Conservation (phyloP, 1,284 basidiomycete genomes). For the Pseudozyma tsukubaensis region DNA sequence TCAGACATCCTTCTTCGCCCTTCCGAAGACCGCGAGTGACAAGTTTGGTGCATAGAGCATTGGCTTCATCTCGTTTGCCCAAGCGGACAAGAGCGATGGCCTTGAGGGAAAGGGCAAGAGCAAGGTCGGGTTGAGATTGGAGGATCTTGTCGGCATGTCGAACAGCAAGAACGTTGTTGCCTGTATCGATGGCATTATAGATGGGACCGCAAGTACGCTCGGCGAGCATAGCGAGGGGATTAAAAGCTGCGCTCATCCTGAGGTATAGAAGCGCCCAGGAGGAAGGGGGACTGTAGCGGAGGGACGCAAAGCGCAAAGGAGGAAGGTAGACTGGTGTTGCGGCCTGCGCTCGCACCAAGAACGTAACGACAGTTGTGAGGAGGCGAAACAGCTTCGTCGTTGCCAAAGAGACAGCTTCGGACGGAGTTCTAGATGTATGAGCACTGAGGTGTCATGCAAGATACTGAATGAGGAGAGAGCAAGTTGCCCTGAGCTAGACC, state of each 20-base stretch:
- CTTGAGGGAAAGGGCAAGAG: constrained; percentile 75
- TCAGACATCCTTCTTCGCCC: constrained; percentile 72
- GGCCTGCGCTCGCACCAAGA: constrained; percentile 7
- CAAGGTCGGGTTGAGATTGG: constrained; percentile 40
- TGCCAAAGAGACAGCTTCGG: neutral
- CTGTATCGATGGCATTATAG: constrained; percentile 56
- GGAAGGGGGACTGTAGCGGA: constrained; percentile 14
- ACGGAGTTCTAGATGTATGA: neutral
- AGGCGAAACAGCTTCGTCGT: constrained; percentile 14
- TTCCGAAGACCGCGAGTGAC: constrained; percentile 76
- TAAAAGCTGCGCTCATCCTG: constrained; percentile 38
- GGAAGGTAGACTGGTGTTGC: neutral
- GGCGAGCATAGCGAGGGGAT: constrained; percentile 45
- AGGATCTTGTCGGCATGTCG: constrained; percentile 50
- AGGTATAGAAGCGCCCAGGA: constrained; percentile 9
- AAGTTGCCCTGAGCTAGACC: neutral
- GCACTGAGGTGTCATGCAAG: neutral
- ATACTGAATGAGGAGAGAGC: neutral
- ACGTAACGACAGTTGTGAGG: constrained; percentile 5
- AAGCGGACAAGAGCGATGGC: constrained; percentile 82
- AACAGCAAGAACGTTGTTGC: constrained; percentile 43
- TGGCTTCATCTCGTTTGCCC: constrained; percentile 83
- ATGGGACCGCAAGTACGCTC: constrained; percentile 56
- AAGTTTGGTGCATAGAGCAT: constrained; percentile 81
- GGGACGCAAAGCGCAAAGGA: constrained; percentile 11